Evolutionary conservation across 257 asterid genomes (phyloP), one percentile per base, ranked within the genome.

Genomic region (Thymus quinquecostatus): DNA sequence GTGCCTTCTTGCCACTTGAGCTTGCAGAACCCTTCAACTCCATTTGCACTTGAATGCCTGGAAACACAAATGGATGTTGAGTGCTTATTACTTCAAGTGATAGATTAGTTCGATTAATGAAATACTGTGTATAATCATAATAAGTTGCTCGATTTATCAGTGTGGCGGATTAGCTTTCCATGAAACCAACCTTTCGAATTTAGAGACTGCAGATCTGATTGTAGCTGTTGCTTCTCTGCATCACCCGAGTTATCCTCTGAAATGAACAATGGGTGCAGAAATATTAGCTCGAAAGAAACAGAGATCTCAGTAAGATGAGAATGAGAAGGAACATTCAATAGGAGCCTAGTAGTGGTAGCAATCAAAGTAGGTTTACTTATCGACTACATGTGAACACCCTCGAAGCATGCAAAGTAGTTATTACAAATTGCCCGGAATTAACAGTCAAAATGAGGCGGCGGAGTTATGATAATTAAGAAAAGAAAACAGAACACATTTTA

Each of bases 21-120:
- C 80, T 84, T 74, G 88, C 93, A 38, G 92, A 64, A 69, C 87
- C 88, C 86, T 87, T 94, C 77, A 94, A 77, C n/a, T 91, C 95
- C 87, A 89, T 65, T 59, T 89, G 70, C 38, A 93, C 97, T 77
- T 83, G 73, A 75, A 91, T 87, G 44, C 84, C 97, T 93, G 73
- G 61, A 40, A 64, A 54, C 6, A 36, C 21, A 4, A 40, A 49
- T 48, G 32, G 3, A 38, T 38, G 6, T 21, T n/a, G n/a, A n/a
- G 21, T 21, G 21, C 21, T 21, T 21, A 21, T 21, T 21, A 21
- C 21, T 21, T 21, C 21, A 21, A 21, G 21, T 21, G 21, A 21
- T 21, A 38, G 41, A 38, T 12, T 48, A 9, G 44, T 7, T 7
- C 1, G 3, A 10, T 9, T 1, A 44, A 44, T 7, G 49, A 7